Conservation (phyloP, 805 yeast genomes). For the Candida ascalaphidarum region DNA sequence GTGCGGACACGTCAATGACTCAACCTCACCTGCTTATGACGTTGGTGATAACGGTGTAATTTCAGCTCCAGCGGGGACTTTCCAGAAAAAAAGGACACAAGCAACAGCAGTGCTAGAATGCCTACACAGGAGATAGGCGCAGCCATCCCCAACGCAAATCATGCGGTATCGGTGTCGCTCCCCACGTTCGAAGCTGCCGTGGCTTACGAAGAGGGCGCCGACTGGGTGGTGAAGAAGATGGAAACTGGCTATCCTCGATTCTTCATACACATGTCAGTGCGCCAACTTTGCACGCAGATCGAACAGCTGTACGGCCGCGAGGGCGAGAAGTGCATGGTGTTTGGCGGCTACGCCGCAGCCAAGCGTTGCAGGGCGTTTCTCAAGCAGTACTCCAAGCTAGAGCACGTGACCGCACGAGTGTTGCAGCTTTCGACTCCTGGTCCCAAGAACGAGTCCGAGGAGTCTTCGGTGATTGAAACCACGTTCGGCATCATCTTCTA, state of each 20-base stretch:
- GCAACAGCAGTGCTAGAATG: neutral
- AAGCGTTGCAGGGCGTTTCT: slow-evolving; percentile 80
- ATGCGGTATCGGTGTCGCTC: slow-evolving; percentile 89
- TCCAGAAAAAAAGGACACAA: too few relatives aligned
- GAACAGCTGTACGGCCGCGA: slow-evolving; percentile 71
- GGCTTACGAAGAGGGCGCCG: slow-evolving; percentile 87
- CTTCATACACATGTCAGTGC: slow-evolving; percentile 58
- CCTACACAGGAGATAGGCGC: slow-evolving; percentile 56
- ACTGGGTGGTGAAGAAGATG: slow-evolving; percentile 71
- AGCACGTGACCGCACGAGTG: slow-evolving; percentile 36
- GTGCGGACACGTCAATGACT: too few relatives aligned
- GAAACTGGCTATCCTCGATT: slow-evolving; percentile 85
- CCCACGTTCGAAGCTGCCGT: slow-evolving; percentile 95
- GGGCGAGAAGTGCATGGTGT: slow-evolving; percentile 66
- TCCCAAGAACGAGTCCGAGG: slow-evolving; percentile 54
- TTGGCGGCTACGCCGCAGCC: slow-evolving; percentile 73
- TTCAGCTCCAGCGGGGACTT: too few relatives aligned
- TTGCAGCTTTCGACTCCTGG: slow-evolving; percentile 66
- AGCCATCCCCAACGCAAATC: slow-evolving; percentile 84
- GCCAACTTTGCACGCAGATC: slow-evolving; percentile 43
- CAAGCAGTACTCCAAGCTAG: slow-evolving; percentile 26
- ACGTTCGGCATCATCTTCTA: slow-evolving; percentile 75
- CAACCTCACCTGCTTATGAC: too few relatives aligned
- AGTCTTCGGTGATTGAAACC: slow-evolving; percentile 52
- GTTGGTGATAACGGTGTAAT: too few relatives aligned